phyloP scores from a whole-genome alignment of 345 rosid species.

The Bruguiera sexangula region DNA sequence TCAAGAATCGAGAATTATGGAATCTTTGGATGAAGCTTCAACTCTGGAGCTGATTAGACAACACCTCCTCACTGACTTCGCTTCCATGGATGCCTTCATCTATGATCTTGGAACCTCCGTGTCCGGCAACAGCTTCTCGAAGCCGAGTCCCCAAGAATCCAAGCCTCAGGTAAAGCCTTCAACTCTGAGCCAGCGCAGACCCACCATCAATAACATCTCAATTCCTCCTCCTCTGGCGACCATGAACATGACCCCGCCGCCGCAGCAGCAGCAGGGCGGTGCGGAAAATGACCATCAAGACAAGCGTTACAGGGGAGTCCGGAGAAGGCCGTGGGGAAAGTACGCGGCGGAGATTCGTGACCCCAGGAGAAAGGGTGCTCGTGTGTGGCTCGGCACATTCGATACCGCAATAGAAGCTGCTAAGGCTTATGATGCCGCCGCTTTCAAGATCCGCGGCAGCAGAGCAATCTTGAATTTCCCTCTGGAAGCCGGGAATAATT shows the following conservation, averaged over 20 bases:
- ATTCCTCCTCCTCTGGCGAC: constrained; percentile 33
- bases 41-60: constrained; percentile 58
- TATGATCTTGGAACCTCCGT: constrained; percentile 16
- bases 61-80: constrained; percentile 57
- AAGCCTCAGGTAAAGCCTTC: constrained; percentile 21
- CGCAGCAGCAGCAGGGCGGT: background rate
- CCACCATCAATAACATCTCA: constrained; percentile 40
- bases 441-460: constrained; percentile 76
- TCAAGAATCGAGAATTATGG: constrained; percentile 18
- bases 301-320: constrained; percentile 76
- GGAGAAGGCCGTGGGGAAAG: constrained; percentile 90
- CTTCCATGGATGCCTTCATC: constrained; percentile 40
- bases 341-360: constrained; percentile 91
- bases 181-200: constrained; percentile 60
- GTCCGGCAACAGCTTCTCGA: background rate
- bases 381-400: constrained; percentile 93
- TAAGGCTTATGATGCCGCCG: constrained; percentile 81
- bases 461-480: constrained; percentile 91
- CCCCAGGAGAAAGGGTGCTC: constrained; percentile 77
- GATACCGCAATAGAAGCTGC: constrained; percentile 83
- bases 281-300: constrained; percentile 17
- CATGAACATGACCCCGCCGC: background rate
- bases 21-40: constrained; percentile 34
- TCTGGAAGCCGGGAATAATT: constrained; percentile 49
- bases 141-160: background rate